Base-by-base conservation (phyloP, 768 basidiomycete species). In the Leccinum incarnatum region DNA sequence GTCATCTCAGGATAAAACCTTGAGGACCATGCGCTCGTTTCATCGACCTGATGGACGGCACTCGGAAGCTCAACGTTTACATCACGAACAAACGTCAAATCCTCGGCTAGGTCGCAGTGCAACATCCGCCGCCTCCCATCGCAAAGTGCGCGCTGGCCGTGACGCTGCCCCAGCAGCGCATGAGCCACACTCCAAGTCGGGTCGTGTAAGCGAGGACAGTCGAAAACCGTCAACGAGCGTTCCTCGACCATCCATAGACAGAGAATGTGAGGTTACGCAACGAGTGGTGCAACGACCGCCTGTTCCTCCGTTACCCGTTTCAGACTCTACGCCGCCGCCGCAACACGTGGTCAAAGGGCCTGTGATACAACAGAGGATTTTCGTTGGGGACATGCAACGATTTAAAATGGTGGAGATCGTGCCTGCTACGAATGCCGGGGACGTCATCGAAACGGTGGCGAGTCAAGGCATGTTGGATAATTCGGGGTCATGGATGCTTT, bases 401-500 rank as follows among this genome's bases (percentile, higher is more conserved):
- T 91, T 87, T 63, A 82, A 88, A 62, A 84, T 83, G 67, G 83
- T 95, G 11, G 88, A 90, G 64, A 81, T 97, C 45, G 76, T 79
- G 2, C 74, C 85, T 12, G 71, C 74, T 10, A 95, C 90, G 2
- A 85, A 77, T 27, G 91, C 92, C 9, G 80, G 84, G 36, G 89
- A 93, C 56, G 83, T 95, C 6, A 72, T 96, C 55, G 76, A 80
- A 12, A 75, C 83, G 67, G 78, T 94, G 27, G 83, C 87, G 45
- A 74, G 74, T 17, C 84, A 88, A 67, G 91, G 89, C 11, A 81
- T 83, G 56, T 72, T 96, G 47, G 81, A 81, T 46, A 81, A 82
- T 49, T 77, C 73, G n/a, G 85, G 80, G 5, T 86, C 83, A 6
- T 97, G 93, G 91, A 93, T 95, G 81, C 71, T 98, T 29, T 95